Evolutionary conservation across 164 flowering plant species (phyloP).

Genomic region (Berberis thunbergii): DNA sequence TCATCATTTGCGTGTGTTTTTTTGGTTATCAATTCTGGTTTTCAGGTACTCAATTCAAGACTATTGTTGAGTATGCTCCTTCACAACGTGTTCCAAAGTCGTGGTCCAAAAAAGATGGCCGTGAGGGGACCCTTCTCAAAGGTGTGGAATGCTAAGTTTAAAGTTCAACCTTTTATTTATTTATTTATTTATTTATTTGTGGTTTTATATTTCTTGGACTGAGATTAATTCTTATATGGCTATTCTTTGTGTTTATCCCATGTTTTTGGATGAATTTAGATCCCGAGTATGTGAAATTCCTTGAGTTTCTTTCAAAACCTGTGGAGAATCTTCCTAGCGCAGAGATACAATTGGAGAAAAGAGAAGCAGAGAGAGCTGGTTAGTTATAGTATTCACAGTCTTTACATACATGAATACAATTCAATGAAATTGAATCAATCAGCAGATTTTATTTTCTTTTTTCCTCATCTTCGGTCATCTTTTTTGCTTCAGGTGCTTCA

Average conservation of each 20-base stretch:
- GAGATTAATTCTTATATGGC: neutral
- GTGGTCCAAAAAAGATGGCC: slow-evolving; percentile 72
- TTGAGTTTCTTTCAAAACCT: slow-evolving; percentile 76
- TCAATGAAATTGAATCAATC: too few relatives aligned
- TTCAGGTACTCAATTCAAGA: slow-evolving; percentile 65
- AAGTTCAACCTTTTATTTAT: neutral
- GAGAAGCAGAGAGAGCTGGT: slow-evolving; percentile 87
- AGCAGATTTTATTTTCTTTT: neutral
- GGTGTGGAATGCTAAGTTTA: slow-evolving; percentile 27
- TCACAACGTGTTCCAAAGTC: slow-evolving; percentile 78
- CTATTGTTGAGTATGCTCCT: slow-evolving; percentile 85
- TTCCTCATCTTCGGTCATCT: neutral
- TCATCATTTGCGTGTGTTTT: neutral
- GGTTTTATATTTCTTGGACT: too few relatives aligned
- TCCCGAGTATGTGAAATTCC: slow-evolving; percentile 83
- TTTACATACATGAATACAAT: neutral
- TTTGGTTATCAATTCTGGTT: neutral
- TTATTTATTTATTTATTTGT: too few relatives aligned
- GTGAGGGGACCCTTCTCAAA: slow-evolving; percentile 77
- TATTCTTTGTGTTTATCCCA: neutral
- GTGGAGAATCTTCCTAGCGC: slow-evolving; percentile 95
- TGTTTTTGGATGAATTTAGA: slow-evolving; percentile 26
- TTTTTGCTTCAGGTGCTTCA: slow-evolving; percentile 37
- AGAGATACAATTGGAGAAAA: slow-evolving; percentile 81
- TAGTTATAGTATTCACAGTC: slow-evolving; percentile 14